Evolutionary conservation across 257 asterid genomes (phyloP), one percentile per base, ranked within the genome.

Genomic region (Plantago major): DNA sequence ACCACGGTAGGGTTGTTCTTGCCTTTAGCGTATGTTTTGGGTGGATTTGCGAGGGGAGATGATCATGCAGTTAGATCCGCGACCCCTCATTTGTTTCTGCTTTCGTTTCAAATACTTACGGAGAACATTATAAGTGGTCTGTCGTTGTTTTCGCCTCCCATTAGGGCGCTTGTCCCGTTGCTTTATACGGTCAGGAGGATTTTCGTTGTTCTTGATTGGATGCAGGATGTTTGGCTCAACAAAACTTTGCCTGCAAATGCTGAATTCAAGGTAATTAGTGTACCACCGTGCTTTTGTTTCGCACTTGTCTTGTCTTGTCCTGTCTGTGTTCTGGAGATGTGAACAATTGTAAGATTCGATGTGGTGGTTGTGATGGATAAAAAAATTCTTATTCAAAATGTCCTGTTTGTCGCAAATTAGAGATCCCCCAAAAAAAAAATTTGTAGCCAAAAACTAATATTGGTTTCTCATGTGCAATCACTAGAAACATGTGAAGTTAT

Each of bases 41-140:
- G 98, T 14, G 97, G 97, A 3, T 89, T 88, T 67, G 98, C 97
- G 0, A 71, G 97, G 18, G 98, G 95, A 0, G 98, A 92, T 69
- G 90, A 92, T 10, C 90, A 84, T 33, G 98, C 93, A 0, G 93
- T 92, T 0, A 76, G 87, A 11, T 92, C 95, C 1, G 97, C 97
- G 0, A 81, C 94, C 5, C 96, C 99, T 42, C 90, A 84, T 17
- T 72, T 92, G 56, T 89, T 92, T 74, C 54, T 92, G 72, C 80
- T 92, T 0, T 86, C 99, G 13, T 84, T 75, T 33, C 97, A 92
- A 71, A 92, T 92, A 33, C 79, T 92, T 0, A 92, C 96, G 2
- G 99, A 92, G 70, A 92, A 86, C 51, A 55, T 89, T 0, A 79
- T 89, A 1, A 81, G 85, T 14, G 95, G 95, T 55, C 58, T 89